These are phyloP conservation scores for Neoarthrinium moseri DNA, from an alignment of 2,329 filamentous ascomycete species.

Conservation along the genomic window DNA sequence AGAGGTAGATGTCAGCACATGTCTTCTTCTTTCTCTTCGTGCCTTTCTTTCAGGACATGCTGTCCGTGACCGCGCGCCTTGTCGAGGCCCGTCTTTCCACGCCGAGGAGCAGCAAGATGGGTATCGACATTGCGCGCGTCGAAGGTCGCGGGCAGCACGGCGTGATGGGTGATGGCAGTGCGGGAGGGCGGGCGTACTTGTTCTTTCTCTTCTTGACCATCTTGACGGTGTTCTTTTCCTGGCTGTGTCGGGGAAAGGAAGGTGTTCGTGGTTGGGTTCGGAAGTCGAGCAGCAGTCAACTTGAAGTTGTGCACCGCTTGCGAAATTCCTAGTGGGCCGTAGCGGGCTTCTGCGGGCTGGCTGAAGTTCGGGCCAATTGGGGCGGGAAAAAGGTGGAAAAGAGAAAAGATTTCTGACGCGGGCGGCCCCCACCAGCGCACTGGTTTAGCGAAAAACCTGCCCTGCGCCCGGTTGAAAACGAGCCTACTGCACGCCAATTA, in stretches of 20 bases:
- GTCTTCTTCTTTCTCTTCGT: too few species aligned
- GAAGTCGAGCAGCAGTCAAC: constrained; percentile 4
- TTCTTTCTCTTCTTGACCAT: constrained; percentile 74
- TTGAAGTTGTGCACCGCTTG: constrained; percentile 1
- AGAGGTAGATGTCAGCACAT: constrained; percentile 16
- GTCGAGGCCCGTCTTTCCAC: constrained; percentile 4
- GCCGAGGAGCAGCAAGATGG: neutral
- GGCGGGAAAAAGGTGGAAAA: too few species aligned
- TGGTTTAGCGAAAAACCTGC: neutral
- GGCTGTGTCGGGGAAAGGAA: constrained; percentile 6
- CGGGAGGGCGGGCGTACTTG: constrained; percentile 50
- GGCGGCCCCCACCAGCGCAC: too few species aligned
- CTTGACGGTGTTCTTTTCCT: constrained; percentile 45
- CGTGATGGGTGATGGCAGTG: neutral
- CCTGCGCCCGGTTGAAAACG: neutral
- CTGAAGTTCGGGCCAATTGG: constrained; percentile 2
- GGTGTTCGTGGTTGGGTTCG: neutral
- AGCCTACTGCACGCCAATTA: constrained; percentile 1
- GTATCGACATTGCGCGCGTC: too few species aligned
- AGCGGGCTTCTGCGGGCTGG: too few species aligned
- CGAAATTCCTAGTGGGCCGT: too few species aligned
- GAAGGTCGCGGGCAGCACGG: too few species aligned
- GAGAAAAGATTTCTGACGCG: too few species aligned
- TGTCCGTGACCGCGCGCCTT: too few species aligned
- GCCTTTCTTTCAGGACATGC: too few species aligned